Conservation (phyloP, 176 grass and related monocot genomes). For the Luzula sylvatica region DNA sequence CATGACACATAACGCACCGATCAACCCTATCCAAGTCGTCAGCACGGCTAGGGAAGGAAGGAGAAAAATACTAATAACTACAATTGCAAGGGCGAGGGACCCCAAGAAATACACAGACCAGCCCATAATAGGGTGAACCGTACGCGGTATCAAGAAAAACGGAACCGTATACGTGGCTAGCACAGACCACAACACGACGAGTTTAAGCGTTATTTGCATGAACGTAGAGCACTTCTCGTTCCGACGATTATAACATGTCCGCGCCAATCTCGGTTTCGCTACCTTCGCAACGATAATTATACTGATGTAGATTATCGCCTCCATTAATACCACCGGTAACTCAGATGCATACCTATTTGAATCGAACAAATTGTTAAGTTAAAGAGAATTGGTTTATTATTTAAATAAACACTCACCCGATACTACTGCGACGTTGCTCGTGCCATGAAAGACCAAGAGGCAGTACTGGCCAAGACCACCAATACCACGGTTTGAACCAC, state of each 20-base stretch:
- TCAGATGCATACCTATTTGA: conserved; percentile 70
- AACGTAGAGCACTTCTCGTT: conserved; percentile 50
- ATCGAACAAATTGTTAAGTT: background rate
- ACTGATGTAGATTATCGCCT: conserved; percentile 48
- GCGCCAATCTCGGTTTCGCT: conserved; percentile 54
- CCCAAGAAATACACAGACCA: conserved; percentile 87
- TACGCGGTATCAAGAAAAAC: conserved; percentile 82
- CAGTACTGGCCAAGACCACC: conserved; percentile 98
- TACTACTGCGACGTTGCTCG: conserved; percentile 66
- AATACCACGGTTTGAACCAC: conserved; percentile 98
- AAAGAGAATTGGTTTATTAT: background rate
- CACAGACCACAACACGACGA: conserved; percentile 35
- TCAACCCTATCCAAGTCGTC: conserved; percentile 42
- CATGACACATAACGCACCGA: conserved; percentile 55
- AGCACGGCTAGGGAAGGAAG: conserved; percentile 59
- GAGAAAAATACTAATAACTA: conserved; percentile 61
- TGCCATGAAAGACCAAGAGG: conserved; percentile 93
- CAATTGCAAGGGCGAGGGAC: conserved; percentile 31
- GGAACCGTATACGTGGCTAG: conserved; percentile 56
- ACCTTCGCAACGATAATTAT: conserved; percentile 54
- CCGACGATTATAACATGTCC: conserved; percentile 64
- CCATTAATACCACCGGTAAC: conserved; percentile 58
- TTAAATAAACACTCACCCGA: conserved; percentile 55
- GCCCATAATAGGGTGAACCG: conserved; percentile 72
- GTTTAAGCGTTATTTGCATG: conserved; percentile 58